Percentiles rank a stretch among this genome's conserved stretches.
These are phyloP conservation scores for Acanthamoeba castellanii DNA, from an alignment of 208 protist genomes.

Conservation along the genomic window DNA sequence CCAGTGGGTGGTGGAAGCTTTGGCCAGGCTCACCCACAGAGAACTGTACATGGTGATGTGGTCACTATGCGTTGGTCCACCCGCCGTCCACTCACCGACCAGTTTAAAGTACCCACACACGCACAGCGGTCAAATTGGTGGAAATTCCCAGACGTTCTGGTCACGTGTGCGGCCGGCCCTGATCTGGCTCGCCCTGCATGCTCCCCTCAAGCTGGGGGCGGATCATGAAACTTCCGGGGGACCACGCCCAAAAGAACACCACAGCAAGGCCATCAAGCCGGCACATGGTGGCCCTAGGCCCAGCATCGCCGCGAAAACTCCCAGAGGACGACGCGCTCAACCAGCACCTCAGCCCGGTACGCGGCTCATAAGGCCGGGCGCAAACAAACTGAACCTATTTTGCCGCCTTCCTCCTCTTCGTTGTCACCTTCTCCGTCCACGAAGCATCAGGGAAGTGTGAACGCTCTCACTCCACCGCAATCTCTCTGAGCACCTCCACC, in stretches of 20 bases:
- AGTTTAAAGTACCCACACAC: no score
- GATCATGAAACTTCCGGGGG: neutral
- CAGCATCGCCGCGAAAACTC: conserved; percentile 25
- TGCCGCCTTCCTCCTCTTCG: neutral
- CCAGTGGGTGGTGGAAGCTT: no score
- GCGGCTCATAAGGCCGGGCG: no score
- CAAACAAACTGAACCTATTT: no score
- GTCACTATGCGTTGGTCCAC: no score
- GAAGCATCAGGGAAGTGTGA: neutral
- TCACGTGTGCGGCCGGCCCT: neutral
- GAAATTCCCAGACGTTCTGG: neutral
- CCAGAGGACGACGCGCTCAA: neutral
- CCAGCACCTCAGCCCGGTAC: no score
- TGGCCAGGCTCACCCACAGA: no score
- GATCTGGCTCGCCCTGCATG: neutral
- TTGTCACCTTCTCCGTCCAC: neutral
- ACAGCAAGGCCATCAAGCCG: no score
- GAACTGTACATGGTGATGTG: no score
- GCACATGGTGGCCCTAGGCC: neutral
- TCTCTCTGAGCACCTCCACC: neutral
- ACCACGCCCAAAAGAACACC: neutral
- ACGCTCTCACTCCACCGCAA: no score
- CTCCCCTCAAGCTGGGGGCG: neutral
- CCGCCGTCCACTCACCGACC: no score
- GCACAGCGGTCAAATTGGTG: no score